phyloP scores from a whole-genome alignment of 176 grass and related monocot species.

The Paspalum vaginatum region DNA sequence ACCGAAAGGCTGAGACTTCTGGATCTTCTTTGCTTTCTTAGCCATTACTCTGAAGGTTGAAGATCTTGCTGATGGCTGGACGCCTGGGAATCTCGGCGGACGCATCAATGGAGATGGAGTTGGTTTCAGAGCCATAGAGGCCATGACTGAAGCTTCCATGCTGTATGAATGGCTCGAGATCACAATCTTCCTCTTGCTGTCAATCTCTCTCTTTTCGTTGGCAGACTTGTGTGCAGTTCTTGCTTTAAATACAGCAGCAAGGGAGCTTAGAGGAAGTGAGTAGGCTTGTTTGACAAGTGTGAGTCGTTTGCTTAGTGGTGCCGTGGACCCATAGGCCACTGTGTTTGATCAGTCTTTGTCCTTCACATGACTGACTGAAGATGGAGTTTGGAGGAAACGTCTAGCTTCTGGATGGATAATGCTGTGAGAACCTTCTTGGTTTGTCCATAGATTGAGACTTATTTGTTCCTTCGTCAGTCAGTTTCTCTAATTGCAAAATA shows the following conservation, averaged over 20 bases:
- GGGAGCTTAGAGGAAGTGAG: slow-evolving; percentile 30
- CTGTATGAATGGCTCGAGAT: background rate
- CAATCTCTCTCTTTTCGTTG: slow-evolving; percentile 25
- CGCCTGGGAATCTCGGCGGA: background rate
- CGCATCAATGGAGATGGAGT: slow-evolving; percentile 34
- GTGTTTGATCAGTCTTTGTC: slow-evolving; percentile 14
- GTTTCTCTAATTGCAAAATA: background rate
- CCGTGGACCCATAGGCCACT: slow-evolving; percentile 14
- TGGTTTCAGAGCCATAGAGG: slow-evolving; percentile 36
- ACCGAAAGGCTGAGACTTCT: slow-evolving; percentile 59
- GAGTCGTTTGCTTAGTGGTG: slow-evolving; percentile 38
- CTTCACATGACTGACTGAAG: slow-evolving; percentile 35
- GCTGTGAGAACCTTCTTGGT: background rate
- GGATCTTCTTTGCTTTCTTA: slow-evolving; percentile 65
- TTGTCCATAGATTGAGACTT: slow-evolving; percentile 1
- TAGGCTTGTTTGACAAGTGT: slow-evolving; percentile 38
- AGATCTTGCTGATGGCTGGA: slow-evolving; percentile 16
- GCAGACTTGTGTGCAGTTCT: background rate
- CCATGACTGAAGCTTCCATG: slow-evolving; percentile 35
- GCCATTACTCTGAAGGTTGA: slow-evolving; percentile 46
- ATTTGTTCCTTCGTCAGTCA: slow-evolving; percentile 8
- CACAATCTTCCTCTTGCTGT: slow-evolving; percentile 8
- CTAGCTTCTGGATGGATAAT: slow-evolving; percentile 43
- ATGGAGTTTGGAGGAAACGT: slow-evolving; percentile 48
- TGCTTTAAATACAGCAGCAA: slow-evolving; percentile 44